Evolutionary conservation across 2,329 filamentous ascomycete species (phyloP).

Genomic region (Aspergillus intermedius): DNA sequence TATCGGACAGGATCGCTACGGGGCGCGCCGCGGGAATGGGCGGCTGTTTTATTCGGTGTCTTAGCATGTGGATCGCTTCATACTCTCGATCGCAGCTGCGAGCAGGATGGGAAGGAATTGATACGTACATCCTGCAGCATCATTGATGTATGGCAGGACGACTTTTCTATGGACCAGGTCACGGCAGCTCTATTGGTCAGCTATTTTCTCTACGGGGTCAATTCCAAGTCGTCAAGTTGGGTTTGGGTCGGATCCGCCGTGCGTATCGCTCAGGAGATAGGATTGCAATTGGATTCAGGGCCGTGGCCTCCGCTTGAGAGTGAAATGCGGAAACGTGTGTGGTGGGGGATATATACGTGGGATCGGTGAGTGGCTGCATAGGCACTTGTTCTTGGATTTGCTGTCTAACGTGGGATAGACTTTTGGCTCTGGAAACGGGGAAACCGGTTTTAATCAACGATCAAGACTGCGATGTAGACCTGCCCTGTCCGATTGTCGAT

Average conservation of each 20-base stretch:
- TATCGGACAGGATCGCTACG: slow-evolving; percentile 61
- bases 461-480: slow-evolving; percentile 73
- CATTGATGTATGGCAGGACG: slow-evolving; percentile 76
- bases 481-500: slow-evolving; percentile 67
- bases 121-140: slow-evolving; percentile 64
- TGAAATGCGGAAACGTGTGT: slow-evolving; percentile 80
- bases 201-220: slow-evolving; percentile 77
- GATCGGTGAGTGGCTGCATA: slow-evolving; percentile 57
- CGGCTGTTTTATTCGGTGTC: slow-evolving; percentile 73
- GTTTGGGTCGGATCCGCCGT: slow-evolving; percentile 77
- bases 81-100: slow-evolving; percentile 51
- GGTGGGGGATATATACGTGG: slow-evolving; percentile 90
- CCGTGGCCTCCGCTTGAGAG: slow-evolving; percentile 68
- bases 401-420: slow-evolving; percentile 35
- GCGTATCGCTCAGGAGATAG: slow-evolving; percentile 74
- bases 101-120: slow-evolving; percentile 56
- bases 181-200: slow-evolving; percentile 66
- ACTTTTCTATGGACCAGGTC: slow-evolving; percentile 68
- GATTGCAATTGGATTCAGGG: slow-evolving; percentile 68
- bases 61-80: slow-evolving; percentile 78
- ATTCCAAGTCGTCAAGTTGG: slow-evolving; percentile 78
- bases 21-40: slow-evolving; percentile 61
- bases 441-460: slow-evolving; percentile 79
- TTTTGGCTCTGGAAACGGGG: slow-evolving; percentile 71
- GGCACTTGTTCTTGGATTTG: neutral